Base-by-base conservation (phyloP, 495 filamentous ascomycete species). In the Talaromyces proteolyticus region DNA sequence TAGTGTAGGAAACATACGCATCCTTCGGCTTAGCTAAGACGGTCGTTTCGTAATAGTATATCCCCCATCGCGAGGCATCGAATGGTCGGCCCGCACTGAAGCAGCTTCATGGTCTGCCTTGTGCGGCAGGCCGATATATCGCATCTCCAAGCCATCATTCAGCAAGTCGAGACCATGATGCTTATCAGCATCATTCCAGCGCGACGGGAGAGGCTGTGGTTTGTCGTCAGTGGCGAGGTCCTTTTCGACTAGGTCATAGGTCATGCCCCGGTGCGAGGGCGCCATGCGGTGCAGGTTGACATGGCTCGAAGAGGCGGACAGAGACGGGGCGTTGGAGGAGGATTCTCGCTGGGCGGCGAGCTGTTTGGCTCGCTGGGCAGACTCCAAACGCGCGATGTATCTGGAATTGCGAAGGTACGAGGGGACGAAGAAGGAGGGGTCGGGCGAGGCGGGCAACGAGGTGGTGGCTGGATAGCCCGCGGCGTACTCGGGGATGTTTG, bases 1-100 rank as follows among this genome's bases (percentile, higher is more conserved):
- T 43, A 37, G 29, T 10, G 50, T 20, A 37, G 45, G 20, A 25
- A 41, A 76, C 87, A 51, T 78, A 94, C 90, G 91, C 89, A 58
- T 96, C 92, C 68, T 88, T 86, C 54, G 86, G 87, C 57, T 85
- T 87, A 3, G 86, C 85, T 39, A 91, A 64, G 46, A 99, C 82
- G n/a, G 82, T 87, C 10, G 95, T 81, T 72, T 99, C 93, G 65
- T 87, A 99, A 64, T 99, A 99, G 67, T 96, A 97, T 48, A 98
- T 85, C 0, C 93, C 93, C 87, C 91, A 64, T 94, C 83, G 42
- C 83, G 76, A n/a, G 93, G 88, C 85, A 98, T 96, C 21, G 83
- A 81, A 64, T 91, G 76, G 58, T 99, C 88, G 29, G 94, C 81
- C 26, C 93, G 84, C 52, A 95, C 78, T 14, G 89, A 80, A 29